Evolutionary conservation across 2,329 filamentous ascomycete species (phyloP), one percentile per base, ranked within the genome.

Genomic region (Sphaerulina musiva): DNA sequence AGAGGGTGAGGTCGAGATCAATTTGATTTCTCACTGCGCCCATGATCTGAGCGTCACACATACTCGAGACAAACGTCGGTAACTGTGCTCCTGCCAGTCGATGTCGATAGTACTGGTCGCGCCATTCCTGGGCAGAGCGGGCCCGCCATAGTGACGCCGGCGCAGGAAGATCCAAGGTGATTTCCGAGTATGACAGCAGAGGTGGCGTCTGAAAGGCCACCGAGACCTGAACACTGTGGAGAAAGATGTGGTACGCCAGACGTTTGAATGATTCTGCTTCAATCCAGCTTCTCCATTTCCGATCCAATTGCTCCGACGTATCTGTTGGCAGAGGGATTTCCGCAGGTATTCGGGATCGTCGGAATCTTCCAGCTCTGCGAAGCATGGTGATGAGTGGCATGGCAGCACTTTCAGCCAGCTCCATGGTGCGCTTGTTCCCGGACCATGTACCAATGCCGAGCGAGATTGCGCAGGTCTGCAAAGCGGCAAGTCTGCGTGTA

Each of bases 401-500:
- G 1, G 42, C 51, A 31, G 51, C 41, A 43, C 49, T 51, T 39
- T 59, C 57, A 12, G 55, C 59, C 7, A 59, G 31, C 36, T 59
- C 59, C 59, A 61, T 61, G 12, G 49, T 61, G 9, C 59, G 49
- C 45, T 59, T 59, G 43, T 61, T 56, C n/a, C 59, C 59, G 38
- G 57, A 59, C 59, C 59, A 61, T 10, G 55, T 59, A 4, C 57
- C 57, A 38, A 61, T 54, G 34, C 56, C 48, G 14, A 61, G 56
- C 12, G 54, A 57, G 12, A 56, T 57, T 10, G 59, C 54, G 38
- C 49, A 56, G 8, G 59, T 54, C 43, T 61, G 59, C 9, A 61
- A 34, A n/a, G 59, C 52, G 12, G 56, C 42, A 12, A 59, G 48
- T 20, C 46, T 58, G 29, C 59, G 52, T 14, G 57, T 59, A 31